Evolutionary conservation across 78 protist species (phyloP).

Genomic region (Dictyostelium purpureum): DNA sequence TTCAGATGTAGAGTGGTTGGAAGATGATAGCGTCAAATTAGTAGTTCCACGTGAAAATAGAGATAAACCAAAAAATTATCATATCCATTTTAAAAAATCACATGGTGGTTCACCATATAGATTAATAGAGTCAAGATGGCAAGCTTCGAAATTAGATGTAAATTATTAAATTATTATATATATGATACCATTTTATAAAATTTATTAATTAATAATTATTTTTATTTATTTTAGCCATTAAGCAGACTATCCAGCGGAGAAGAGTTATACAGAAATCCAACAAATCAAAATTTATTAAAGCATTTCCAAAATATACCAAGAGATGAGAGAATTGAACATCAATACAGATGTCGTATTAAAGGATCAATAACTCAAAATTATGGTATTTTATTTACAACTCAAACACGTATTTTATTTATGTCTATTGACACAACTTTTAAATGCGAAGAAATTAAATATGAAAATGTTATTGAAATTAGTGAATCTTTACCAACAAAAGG

Average conservation of each 20-base stretch:
- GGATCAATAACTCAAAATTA: neutral
- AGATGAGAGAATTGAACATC: neutral
- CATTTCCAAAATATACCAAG: constrained; percentile 1
- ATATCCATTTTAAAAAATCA: neutral
- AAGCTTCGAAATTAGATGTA: neutral
- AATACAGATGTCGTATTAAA: neutral
- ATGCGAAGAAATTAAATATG: neutral
- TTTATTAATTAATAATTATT: neutral
- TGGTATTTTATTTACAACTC: neutral
- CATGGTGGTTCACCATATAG: constrained; percentile 4
- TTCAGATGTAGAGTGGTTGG: neutral
- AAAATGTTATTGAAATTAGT: neutral
- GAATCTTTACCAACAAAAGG: constrained; percentile 8
- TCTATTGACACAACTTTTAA: constrained; percentile 5
- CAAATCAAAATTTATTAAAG: neutral
- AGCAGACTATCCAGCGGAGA: neutral
- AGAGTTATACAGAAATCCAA: constrained; percentile 1
- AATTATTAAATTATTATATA: neutral
- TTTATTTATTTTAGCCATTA: neutral
- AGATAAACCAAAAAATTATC: constrained; percentile 3
- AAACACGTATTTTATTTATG: neutral
- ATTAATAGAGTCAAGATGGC: neutral
- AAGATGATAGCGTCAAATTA: constrained; percentile 3
- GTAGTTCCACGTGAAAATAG: neutral
- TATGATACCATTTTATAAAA: neutral